Percentiles rank a stretch among this genome's conserved stretches.
Evolutionary conservation across 2,329 filamentous ascomycete species (phyloP).

Genomic region (Aspergillus chevalieri): DNA sequence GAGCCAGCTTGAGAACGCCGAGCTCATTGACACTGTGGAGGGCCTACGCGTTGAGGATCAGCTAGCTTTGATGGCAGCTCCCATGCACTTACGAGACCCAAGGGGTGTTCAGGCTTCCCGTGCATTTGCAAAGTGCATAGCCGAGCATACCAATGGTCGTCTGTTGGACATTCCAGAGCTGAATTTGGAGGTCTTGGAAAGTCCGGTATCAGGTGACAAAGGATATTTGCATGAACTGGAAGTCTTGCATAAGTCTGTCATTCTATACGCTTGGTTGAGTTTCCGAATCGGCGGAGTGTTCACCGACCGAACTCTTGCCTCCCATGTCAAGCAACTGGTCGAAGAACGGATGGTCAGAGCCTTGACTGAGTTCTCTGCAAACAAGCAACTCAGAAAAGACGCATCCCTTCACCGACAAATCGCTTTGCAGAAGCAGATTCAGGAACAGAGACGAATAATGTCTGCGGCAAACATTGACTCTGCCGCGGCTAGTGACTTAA

Average conservation of each 20-base stretch:
- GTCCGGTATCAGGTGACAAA: conserved; percentile 38
- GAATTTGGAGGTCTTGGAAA: conserved; percentile 67
- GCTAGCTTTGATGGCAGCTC: conserved; percentile 67
- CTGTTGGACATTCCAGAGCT: conserved; percentile 67
- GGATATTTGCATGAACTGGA: conserved; percentile 66
- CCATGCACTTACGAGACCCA: conserved; percentile 52
- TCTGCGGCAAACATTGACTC: conserved; percentile 14
- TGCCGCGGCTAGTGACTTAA: background rate
- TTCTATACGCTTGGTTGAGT: conserved; percentile 87
- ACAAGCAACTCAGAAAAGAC: conserved; percentile 35
- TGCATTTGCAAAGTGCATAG: conserved; percentile 64
- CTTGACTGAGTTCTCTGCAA: conserved; percentile 52
- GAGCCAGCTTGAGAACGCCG: conserved; percentile 61
- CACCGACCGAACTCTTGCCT: conserved; percentile 65
- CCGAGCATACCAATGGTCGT: conserved; percentile 58
- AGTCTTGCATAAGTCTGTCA: conserved; percentile 70
- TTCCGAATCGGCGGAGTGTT: conserved; percentile 83
- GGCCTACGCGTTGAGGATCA: conserved; percentile 66
- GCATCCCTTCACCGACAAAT: conserved; percentile 33
- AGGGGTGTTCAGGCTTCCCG: conserved; percentile 44
- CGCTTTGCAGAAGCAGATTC: conserved; percentile 30
- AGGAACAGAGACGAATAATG: conserved; percentile 21
- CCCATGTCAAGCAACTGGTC: conserved; percentile 70
- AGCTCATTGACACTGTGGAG: conserved; percentile 65
- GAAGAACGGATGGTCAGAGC: conserved; percentile 67